Conservation (phyloP, 1,284 basidiomycete species). For the Pseudozyma sp. region DNA sequence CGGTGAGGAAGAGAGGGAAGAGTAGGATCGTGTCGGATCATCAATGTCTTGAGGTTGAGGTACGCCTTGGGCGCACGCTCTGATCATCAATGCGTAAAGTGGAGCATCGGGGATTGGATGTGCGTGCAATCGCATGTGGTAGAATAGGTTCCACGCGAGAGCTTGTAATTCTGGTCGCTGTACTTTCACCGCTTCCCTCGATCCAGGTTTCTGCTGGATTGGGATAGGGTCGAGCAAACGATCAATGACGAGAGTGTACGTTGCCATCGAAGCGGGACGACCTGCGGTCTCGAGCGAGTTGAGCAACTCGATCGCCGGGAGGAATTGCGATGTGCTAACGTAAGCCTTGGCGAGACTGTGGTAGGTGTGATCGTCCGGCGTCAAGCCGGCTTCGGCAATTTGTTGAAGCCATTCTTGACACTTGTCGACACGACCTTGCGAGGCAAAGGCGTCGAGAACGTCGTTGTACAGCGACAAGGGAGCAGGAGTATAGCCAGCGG, state of each 20-base stretch:
- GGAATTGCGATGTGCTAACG: conserved; percentile 22
- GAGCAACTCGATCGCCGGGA: conserved; percentile 48
- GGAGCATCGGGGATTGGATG: conserved; percentile 82
- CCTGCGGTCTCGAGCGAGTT: conserved; percentile 47
- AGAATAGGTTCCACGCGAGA: conserved; percentile 83
- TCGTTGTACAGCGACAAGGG: conserved; percentile 59
- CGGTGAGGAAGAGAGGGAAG: background rate
- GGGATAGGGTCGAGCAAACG: conserved; percentile 35
- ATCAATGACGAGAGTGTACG: conserved; percentile 62
- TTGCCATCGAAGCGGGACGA: conserved; percentile 56
- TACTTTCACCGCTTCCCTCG: conserved; percentile 14
- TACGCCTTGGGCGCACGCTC: conserved; percentile 78
- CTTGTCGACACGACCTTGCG: conserved; percentile 71
- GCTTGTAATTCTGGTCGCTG: conserved; percentile 41
- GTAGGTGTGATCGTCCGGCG: conserved; percentile 47
- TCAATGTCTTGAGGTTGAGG: conserved; percentile 69
- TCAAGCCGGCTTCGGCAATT: conserved; percentile 33
- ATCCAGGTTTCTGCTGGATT: background rate
- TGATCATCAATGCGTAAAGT: conserved; percentile 88
- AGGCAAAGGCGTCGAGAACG: conserved; percentile 73
- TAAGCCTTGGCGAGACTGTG: conserved; percentile 62
- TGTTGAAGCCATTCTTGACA: conserved; percentile 41
- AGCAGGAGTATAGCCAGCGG: conserved; percentile 23
- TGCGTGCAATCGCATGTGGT: conserved; percentile 94
- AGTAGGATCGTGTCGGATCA: conserved; percentile 8